Conservation (phyloP, 495 filamentous ascomycete genomes). For the Penicillium malachiteum region DNA sequence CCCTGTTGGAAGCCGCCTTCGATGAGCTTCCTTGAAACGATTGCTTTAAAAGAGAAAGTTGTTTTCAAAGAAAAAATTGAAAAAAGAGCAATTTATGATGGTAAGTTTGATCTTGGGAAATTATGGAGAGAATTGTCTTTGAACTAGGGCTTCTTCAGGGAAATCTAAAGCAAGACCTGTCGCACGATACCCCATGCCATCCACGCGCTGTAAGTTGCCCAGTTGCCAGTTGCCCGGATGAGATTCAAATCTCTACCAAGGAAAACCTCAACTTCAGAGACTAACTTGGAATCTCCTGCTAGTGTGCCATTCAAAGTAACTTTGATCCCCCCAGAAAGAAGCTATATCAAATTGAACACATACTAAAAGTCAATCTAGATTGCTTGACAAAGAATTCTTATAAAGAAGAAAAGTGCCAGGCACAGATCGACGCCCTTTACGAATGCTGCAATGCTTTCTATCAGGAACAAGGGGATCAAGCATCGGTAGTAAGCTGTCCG, state of each 20-base stretch:
- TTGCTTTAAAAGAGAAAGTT: slow-evolving; percentile 27
- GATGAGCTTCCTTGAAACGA: slow-evolving; percentile 12
- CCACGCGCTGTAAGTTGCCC: slow-evolving; percentile 70
- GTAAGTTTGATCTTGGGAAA: neutral
- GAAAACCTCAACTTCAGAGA: slow-evolving; percentile 1
- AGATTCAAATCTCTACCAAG: no score
- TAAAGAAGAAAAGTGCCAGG: slow-evolving; percentile 79
- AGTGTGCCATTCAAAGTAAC: slow-evolving; percentile 89
- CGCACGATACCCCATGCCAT: slow-evolving; percentile 79
- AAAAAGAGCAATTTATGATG: neutral
- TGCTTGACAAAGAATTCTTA: slow-evolving; percentile 85
- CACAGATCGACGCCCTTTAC: slow-evolving; percentile 86
- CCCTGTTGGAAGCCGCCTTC: slow-evolving; percentile 12
- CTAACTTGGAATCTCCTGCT: slow-evolving; percentile 5
- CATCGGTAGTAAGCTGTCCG: slow-evolving; percentile 79
- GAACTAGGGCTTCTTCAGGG: slow-evolving; percentile 30
- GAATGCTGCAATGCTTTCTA: slow-evolving; percentile 94
- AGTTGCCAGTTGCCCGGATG: neutral
- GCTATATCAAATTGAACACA: neutral
- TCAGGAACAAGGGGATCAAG: slow-evolving; percentile 70
- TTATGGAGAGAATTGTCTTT: neutral
- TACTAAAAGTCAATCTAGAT: slow-evolving; percentile 47
- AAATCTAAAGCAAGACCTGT: slow-evolving; percentile 66
- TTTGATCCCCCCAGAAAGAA: neutral
- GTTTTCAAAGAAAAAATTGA: neutral